phyloP scores from a whole-genome alignment of 768 basidiomycete genomes.

The Boletellus ananiceps region DNA sequence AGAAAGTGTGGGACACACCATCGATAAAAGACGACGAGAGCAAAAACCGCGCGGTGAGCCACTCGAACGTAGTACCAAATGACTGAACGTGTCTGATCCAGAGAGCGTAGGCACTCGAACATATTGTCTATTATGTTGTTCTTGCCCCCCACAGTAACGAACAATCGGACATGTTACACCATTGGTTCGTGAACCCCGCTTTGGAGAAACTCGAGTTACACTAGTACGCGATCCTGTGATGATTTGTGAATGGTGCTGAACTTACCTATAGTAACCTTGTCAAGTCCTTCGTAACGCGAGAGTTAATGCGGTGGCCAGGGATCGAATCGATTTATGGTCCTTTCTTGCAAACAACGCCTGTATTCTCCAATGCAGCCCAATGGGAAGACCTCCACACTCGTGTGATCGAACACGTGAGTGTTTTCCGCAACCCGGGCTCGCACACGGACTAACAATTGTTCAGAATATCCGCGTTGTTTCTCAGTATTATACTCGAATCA shows the following conservation, averaged over 20 bases:
- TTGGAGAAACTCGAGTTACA: constrained; percentile 78
- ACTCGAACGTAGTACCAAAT: background rate
- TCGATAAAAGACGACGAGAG: constrained; percentile 82
- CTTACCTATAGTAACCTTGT: constrained; percentile 68
- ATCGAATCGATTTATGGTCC: constrained; percentile 86
- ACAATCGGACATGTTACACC: constrained; percentile 94
- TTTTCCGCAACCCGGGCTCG: constrained; percentile 8
- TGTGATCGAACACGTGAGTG: constrained; percentile 89
- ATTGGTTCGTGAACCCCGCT: constrained; percentile 74
- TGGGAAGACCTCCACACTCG: constrained; percentile 96
- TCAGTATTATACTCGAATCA: constrained; percentile 92
- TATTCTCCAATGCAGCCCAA: constrained; percentile 73
- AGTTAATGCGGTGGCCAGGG: constrained; percentile 96
- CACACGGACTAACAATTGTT: background rate
- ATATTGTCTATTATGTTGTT: constrained; percentile 91
- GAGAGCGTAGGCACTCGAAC: constrained; percentile 72
- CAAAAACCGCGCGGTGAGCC: constrained; percentile 63
- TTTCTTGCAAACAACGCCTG: constrained; percentile 71
- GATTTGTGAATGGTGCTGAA: constrained; percentile 2
- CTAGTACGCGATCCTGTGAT: constrained; percentile 50
- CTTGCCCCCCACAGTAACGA: constrained; percentile 95
- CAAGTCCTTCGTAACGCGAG: constrained; percentile 89
- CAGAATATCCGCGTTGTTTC: constrained; percentile 96
- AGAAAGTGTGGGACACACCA: constrained; percentile 97
- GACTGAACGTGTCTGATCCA: constrained; percentile 1